phyloP scores from a whole-genome alignment of 805 yeast genomes.

The Priceomyces melissophilus region DNA sequence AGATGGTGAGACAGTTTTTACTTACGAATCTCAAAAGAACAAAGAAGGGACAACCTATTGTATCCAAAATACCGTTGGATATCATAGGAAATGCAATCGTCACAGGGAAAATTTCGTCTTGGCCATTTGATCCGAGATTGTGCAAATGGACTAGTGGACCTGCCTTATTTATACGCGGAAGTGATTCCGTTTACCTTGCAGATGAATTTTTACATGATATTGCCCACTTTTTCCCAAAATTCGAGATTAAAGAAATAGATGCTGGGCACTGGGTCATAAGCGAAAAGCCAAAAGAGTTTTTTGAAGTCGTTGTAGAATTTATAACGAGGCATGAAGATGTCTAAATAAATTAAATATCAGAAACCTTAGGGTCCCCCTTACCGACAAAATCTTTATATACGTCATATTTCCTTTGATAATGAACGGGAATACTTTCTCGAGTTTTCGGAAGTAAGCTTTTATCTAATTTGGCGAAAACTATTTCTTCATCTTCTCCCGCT shows the following conservation, averaged over 20 bases:
- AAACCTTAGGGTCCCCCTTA: conserved; percentile 25
- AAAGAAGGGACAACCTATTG: conserved; percentile 35
- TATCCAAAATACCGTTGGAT: conserved; percentile 67
- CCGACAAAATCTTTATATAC: conserved; percentile 37
- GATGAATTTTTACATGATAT: conserved; percentile 76
- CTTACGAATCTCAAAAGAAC: conserved; percentile 61
- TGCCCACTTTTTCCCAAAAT: conserved; percentile 74
- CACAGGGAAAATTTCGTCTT: conserved; percentile 64
- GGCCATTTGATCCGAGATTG: conserved; percentile 63
- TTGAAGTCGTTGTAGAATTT: conserved; percentile 59
- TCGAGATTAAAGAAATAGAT: conserved; percentile 68
- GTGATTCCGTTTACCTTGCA: conserved; percentile 70
- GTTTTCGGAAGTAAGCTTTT: conserved; percentile 37
- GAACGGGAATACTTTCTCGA: conserved; percentile 40
- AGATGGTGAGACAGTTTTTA: conserved; percentile 70
- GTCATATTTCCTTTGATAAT: conserved; percentile 42
- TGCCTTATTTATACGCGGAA: conserved; percentile 74
- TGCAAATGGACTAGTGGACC: conserved; percentile 63
- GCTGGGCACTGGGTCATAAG: conserved; percentile 93
- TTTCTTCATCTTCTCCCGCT: conserved; percentile 45
- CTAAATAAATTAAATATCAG: conserved; percentile 17
- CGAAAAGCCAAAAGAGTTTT: conserved; percentile 78
- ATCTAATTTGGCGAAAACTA: conserved; percentile 40
- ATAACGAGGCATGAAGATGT: conserved; percentile 46
- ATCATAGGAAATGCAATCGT: conserved; percentile 63